These are phyloP conservation scores for Collybia sordida DNA, from an alignment of 768 basidiomycete species.

Conservation along the genomic window DNA sequence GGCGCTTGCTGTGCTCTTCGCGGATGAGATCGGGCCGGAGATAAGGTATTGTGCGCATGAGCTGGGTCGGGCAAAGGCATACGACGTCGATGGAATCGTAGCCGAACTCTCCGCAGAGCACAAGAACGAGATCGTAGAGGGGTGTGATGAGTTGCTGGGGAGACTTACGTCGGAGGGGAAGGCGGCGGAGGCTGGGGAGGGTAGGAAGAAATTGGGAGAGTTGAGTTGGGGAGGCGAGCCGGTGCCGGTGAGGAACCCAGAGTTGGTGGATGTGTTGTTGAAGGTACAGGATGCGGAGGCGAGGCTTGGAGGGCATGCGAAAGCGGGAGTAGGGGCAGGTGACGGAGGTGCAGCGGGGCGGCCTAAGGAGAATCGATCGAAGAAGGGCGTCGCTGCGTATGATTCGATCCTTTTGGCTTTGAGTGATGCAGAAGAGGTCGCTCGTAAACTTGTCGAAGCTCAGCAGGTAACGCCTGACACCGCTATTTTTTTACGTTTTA, in stretches of 20 bases:
- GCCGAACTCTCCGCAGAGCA: conserved; percentile 58
- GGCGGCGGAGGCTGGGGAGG: conserved; percentile 32
- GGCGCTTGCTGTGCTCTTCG: conserved; percentile 80
- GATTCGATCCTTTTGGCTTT: conserved; percentile 82
- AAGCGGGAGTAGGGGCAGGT: conserved; percentile 17
- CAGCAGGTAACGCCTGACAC: conserved; percentile 58
- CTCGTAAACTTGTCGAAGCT: conserved; percentile 77
- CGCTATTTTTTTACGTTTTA: neutral
- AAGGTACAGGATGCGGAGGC: conserved; percentile 79
- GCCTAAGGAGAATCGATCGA: conserved; percentile 42
- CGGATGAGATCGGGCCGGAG: conserved; percentile 87
- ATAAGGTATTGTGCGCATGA: conserved; percentile 93
- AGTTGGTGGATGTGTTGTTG: conserved; percentile 84
- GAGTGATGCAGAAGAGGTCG: conserved; percentile 87
- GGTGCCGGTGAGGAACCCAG: conserved; percentile 86
- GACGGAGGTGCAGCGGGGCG: conserved; percentile 24
- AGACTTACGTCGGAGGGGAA: conserved; percentile 46
- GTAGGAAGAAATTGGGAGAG: conserved; percentile 54
- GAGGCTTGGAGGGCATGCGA: conserved; percentile 44
- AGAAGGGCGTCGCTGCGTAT: conserved; percentile 81
- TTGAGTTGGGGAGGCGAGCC: conserved; percentile 80
- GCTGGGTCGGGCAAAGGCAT: conserved; percentile 73
- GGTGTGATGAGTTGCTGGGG: conserved; percentile 54
- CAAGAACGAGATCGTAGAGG: conserved; percentile 61
- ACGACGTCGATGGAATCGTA: conserved; percentile 79